Percentiles rank a stretch among this genome's conserved stretches.
phyloP scores from a whole-genome alignment of 2,329 filamentous ascomycete genomes.

The Sarocladiaceae sp. region DNA sequence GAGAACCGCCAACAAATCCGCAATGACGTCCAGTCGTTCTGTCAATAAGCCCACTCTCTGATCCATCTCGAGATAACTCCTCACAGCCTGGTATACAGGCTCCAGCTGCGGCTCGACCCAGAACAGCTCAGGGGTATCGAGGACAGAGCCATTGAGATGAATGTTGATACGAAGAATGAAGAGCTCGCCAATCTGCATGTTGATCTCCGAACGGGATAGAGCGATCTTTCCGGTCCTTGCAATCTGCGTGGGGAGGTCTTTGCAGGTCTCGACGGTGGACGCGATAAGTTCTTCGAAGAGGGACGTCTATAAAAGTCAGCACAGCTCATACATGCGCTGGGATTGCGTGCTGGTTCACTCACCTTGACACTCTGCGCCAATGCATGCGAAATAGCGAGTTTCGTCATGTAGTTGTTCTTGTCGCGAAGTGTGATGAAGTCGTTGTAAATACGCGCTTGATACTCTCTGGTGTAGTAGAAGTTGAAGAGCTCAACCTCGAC shows the following conservation, averaged over 20 bases:
- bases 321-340: no score
- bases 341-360: no score
- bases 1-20: conserved; percentile 80
- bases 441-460: conserved; percentile 98
- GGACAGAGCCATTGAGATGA: conserved; percentile 91
- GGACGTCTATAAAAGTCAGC: conserved; percentile 81
- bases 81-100: conserved; percentile 91
- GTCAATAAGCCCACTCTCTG: conserved; percentile 87
- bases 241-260: conserved; percentile 89
- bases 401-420: conserved; percentile 97
- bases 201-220: conserved; percentile 84
- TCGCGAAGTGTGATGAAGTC: conserved; percentile 95
- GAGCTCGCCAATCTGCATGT: conserved; percentile 98
- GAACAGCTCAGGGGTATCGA: conserved; percentile 96
- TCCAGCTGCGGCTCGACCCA: conserved; percentile 98
- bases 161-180: conserved; percentile 98
- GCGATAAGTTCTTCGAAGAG: conserved; percentile 95
- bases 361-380: conserved; percentile 93
- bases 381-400: conserved; percentile 93
- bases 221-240: conserved; percentile 89
- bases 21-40: conserved; percentile 85
- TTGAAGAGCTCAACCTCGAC: conserved; percentile 98
- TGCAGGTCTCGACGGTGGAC: conserved; percentile 88
- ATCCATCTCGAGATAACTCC: conserved; percentile 97
- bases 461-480: conserved; percentile 97